Percentiles rank a stretch among this genome's conserved stretches.
Evolutionary conservation across 73 alveolate genomes (phyloP).

Genomic region (Stentor roeselii): DNA sequence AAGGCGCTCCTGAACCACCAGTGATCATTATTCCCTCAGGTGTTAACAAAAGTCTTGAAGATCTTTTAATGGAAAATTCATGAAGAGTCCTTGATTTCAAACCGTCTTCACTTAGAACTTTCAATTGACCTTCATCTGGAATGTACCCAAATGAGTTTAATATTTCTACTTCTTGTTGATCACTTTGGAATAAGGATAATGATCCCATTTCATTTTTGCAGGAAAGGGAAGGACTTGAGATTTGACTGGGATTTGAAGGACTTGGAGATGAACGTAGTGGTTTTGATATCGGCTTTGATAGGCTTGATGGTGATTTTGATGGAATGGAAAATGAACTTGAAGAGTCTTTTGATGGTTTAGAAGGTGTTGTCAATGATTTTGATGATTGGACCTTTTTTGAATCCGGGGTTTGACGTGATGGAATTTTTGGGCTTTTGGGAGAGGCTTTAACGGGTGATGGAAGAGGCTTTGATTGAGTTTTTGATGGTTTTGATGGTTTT

Average conservation of each 20-base stretch:
- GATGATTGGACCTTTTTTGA: not conserved
- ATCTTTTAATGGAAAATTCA: not conserved
- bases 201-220: not conserved
- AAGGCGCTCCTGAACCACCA: not conserved
- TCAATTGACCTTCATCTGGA: not conserved
- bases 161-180: not conserved
- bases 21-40: not conserved
- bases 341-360: not conserved
- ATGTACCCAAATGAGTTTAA: not conserved
- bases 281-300: too few species aligned
- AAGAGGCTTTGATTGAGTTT: not conserved
- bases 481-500: not conserved
- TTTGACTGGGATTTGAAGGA: not conserved
- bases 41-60: not conserved
- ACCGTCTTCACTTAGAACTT: too few species aligned
- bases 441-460: not conserved
- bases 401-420: not conserved
- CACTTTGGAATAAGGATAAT: not conserved
- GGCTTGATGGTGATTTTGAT: not conserved
- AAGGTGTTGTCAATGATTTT: not conserved
- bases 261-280: not conserved
- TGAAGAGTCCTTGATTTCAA: not conserved
- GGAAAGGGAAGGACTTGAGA: not conserved
- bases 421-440: not conserved
- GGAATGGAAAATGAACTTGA: not conserved